Evolutionary conservation across 2,329 filamentous ascomycete species (phyloP).

Genomic region (Plenodomus tracheiphilus): DNA sequence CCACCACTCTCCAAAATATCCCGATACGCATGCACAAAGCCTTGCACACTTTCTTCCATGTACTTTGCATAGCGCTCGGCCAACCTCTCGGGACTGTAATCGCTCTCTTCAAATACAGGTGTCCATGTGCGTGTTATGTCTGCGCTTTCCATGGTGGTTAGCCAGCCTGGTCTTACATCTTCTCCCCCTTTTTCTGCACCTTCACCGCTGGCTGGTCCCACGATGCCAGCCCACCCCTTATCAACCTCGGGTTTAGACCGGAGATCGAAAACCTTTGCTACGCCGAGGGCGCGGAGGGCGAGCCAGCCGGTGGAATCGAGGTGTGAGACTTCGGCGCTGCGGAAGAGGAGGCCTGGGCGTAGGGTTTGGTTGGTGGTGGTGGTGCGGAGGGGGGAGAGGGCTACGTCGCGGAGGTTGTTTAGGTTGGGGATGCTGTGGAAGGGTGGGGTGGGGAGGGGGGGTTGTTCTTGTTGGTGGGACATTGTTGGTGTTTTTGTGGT

Average conservation of each 20-base stretch:
- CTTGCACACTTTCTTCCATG: conserved; percentile 57
- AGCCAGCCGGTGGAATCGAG: conserved; percentile 25
- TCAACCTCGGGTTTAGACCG: conserved; percentile 65
- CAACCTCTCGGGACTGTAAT: conserved; percentile 65
- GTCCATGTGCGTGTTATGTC: conserved; percentile 59
- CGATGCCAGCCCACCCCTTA: conserved; percentile 31
- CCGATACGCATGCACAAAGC: conserved; percentile 66
- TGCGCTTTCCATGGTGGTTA: conserved; percentile 33
- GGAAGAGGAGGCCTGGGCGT: conserved; percentile 62
- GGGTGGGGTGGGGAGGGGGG: conserved; percentile 30
- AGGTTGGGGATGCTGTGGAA: conserved; percentile 41
- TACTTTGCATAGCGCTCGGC: conserved; percentile 65
- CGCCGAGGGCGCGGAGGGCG: conserved; percentile 52
- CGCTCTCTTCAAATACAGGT: conserved; percentile 66
- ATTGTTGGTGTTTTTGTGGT: conserved; percentile 1
- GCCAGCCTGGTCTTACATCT: conserved; percentile 37
- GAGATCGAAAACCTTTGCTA: conserved; percentile 70
- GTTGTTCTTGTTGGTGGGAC: neutral
- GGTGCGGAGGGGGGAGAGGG: conserved; percentile 23
- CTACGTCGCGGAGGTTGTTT: conserved; percentile 42
- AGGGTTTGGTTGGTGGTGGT: conserved; percentile 45
- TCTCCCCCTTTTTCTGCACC: conserved; percentile 40
- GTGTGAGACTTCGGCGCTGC: conserved; percentile 66
- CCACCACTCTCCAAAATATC: conserved; percentile 62
- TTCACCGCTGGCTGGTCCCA: conserved; percentile 8